Evolutionary conservation across 2,329 filamentous ascomycete species (phyloP).

Genomic region (Neodidymelliopsis sp.): DNA sequence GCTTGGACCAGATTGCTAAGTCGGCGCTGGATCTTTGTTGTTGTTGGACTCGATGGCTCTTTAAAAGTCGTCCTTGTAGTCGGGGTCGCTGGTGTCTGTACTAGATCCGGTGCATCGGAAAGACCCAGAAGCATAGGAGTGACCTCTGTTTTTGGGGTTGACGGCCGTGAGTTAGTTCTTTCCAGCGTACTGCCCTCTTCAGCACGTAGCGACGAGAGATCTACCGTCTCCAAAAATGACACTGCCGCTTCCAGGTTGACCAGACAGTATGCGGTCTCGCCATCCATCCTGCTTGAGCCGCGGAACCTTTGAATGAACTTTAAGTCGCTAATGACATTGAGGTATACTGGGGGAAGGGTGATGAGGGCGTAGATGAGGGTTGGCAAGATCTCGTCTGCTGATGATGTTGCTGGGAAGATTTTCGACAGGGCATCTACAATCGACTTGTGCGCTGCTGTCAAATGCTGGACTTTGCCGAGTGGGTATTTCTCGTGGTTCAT

Average conservation of each 20-base stretch:
- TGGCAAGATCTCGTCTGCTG: constrained; percentile 95
- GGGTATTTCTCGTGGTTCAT: constrained; percentile 92
- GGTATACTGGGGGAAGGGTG: constrained; percentile 82
- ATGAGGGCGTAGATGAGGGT: constrained; percentile 97
- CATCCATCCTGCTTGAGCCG: constrained; percentile 83
- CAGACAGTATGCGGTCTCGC: constrained; percentile 93
- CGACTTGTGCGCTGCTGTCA: constrained; percentile 88
- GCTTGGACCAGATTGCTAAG: constrained; percentile 87
- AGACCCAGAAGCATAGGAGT: constrained; percentile 52
- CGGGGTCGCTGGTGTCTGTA: constrained; percentile 50
- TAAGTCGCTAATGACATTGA: constrained; percentile 93
- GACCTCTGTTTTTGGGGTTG: constrained; percentile 52
- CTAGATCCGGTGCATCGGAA: constrained; percentile 47
- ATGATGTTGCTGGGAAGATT: constrained; percentile 75
- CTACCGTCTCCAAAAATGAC: constrained; percentile 93
- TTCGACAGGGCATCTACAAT: constrained; percentile 86
- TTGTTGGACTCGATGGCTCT: constrained; percentile 46
- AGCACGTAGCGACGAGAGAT: constrained; percentile 84
- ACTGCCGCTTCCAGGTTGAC: constrained; percentile 96
- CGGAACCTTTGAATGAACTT: constrained; percentile 93
- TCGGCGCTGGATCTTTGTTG: constrained; percentile 70
- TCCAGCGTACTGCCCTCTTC: constrained; percentile 73
- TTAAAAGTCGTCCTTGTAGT: constrained; percentile 29
- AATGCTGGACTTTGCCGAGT: constrained; percentile 85
- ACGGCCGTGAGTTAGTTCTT: constrained; percentile 60